Conservation (phyloP, 495 filamentous ascomycete species). For the Bacidia gigantensis region DNA sequence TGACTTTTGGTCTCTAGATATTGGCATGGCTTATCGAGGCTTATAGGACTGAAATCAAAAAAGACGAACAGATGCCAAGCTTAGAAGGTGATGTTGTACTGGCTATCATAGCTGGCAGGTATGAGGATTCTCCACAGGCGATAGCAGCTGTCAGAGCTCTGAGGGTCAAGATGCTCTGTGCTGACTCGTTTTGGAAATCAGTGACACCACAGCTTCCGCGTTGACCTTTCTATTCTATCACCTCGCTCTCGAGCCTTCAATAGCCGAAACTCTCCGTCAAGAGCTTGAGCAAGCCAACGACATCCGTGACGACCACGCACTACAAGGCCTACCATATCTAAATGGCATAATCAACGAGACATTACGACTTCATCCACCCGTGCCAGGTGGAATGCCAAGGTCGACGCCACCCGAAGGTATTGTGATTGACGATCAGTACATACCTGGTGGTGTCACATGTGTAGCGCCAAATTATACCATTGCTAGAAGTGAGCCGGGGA, state of each 20-base stretch:
- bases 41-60: constrained; percentile 13
- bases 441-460: neutral
- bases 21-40: constrained; percentile 23
- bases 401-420: neutral
- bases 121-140: neutral
- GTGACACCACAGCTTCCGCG: neutral
- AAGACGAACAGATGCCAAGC: constrained; percentile 12
- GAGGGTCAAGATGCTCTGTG: too few relatives aligned
- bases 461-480: neutral
- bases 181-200: too few relatives aligned
- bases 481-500: neutral
- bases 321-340: neutral
- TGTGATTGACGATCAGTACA: neutral
- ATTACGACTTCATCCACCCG: neutral
- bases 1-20: constrained; percentile 2
- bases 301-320: neutral
- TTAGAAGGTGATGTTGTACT: constrained; percentile 25
- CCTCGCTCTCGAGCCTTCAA: neutral
- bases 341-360: neutral
- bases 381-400: neutral
- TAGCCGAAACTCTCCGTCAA: neutral
- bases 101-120: constrained; percentile 34
- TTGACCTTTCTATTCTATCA: constrained; percentile 1
- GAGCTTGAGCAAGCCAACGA: neutral
- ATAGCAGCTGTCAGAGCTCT: too few relatives aligned